These are phyloP conservation scores for Epichloe uncinata DNA, from an alignment of 2,329 filamentous ascomycete species.

Conservation along the genomic window DNA sequence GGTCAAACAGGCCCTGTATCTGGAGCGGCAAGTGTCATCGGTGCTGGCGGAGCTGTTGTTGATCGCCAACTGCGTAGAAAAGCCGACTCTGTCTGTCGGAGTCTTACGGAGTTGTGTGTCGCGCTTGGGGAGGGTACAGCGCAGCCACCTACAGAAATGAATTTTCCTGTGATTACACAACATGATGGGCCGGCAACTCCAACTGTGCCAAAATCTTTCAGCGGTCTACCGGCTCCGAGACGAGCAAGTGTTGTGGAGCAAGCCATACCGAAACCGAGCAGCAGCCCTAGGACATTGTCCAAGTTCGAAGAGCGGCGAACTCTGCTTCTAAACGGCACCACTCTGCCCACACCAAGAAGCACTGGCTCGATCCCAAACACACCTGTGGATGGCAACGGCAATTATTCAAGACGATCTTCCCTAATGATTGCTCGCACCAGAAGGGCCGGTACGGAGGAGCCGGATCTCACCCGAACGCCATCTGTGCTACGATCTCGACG, in stretches of 20 bases:
- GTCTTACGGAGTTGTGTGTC: conserved; percentile 82
- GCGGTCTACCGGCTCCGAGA: conserved; percentile 23
- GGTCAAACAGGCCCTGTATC: conserved; percentile 58
- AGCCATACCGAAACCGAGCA: conserved; percentile 22
- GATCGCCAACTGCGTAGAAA: conserved; percentile 83
- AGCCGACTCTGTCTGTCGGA: conserved; percentile 84
- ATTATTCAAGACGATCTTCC: conserved; percentile 36
- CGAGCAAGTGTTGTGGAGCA: conserved; percentile 30
- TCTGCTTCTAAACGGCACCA: conserved; percentile 30
- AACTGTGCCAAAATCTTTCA: conserved; percentile 29
- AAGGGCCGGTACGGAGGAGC: conserved; percentile 36
- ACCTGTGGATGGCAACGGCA: conserved; percentile 26
- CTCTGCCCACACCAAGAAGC: conserved; percentile 32
- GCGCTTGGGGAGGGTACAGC: conserved; percentile 48
- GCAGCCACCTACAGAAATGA: conserved; percentile 6
- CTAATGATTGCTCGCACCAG: conserved; percentile 33
- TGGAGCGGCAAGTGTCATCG: conserved; percentile 50
- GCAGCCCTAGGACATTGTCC: conserved; percentile 34
- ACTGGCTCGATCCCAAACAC: conserved; percentile 25
- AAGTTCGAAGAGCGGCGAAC: conserved; percentile 41
- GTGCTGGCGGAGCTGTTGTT: conserved; percentile 39
- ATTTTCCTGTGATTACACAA: conserved; percentile 10
- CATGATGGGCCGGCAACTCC: conserved; percentile 26
- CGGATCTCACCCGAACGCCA: conserved; percentile 36
- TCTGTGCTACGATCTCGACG: conserved; percentile 33